These are phyloP conservation scores for Gracilaria domingensis DNA, from an alignment of 23 red algal genomes.

Conservation along the genomic window DNA sequence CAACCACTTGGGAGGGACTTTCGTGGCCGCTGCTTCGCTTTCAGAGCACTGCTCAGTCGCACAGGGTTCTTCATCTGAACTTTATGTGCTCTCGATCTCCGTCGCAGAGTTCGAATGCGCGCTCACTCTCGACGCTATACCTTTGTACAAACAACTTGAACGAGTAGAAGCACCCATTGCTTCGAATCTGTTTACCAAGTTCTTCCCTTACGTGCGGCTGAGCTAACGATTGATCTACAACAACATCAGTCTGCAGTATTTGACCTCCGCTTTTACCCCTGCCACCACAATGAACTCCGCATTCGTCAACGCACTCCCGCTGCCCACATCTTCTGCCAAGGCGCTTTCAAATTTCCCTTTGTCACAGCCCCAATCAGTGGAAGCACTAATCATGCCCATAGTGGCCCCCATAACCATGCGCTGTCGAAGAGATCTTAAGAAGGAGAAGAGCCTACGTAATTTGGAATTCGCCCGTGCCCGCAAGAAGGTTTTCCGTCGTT, in stretches of 20 bases:
- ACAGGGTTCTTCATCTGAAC: too few relatives aligned
- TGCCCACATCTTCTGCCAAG: background rate
- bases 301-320: background rate
- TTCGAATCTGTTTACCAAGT: background rate
- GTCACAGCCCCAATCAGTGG: background rate
- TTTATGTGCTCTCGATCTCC: background rate
- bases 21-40: too few relatives aligned
- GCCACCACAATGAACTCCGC: background rate
- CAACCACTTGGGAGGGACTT: too few relatives aligned
- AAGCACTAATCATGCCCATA: background rate
- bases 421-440: slow-evolving; percentile 83
- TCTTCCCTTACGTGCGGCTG: background rate
- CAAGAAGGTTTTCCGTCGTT: slow-evolving; percentile 43
- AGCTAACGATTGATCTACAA: background rate
- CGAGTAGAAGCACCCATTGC: too few relatives aligned
- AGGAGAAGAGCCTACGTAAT: slow-evolving; percentile 82
- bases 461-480: slow-evolving; percentile 67
- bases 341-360: slow-evolving; percentile 9
- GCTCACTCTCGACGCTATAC: background rate
- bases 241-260: background rate
- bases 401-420: slow-evolving; percentile 68
- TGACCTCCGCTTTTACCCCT: background rate
- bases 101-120: background rate
- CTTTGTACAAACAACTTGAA: background rate
- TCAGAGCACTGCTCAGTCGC: too few relatives aligned